Evolutionary conservation across 768 basidiomycete species (phyloP), one percentile per base, ranked within the genome.

Genomic region (Leccinum sublutescens): DNA sequence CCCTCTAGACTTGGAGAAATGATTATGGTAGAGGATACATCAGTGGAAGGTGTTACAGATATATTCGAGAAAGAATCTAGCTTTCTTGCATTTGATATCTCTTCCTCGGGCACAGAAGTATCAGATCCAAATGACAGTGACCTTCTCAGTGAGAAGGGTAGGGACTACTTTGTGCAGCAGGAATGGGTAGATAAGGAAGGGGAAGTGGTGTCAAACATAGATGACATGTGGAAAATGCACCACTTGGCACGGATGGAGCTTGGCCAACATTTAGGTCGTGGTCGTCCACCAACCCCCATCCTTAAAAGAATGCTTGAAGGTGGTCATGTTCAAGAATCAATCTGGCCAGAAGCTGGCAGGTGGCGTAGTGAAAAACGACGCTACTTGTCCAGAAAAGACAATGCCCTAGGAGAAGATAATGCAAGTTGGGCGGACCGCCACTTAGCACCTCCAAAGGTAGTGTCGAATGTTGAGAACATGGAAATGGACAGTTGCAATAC

Each of bases 261-360:
- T 1, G 43, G 56, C 1, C 38, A 45, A 17, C 0, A 52, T n/a
- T 15, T 52, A 4, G 4, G 4, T n/a, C 15, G 14, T 17, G 50
- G 56, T 5, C 21, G 17, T 14, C 56, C 56, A 0, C 50, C 56
- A 1, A 45, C 21, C 6, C 50, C 40, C 1, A 4, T 57, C 2
- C 40, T 57, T 31, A 52, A 57, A 57, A 51, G 29, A 52, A 52
- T 57, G 56, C 15, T 57, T 1, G 2, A 25, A n/a, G 11, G 1
- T 0, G 4, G 5, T 27, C 27, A 27, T 27, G 8, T 31, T 12
- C 14, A 27, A 34, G 21, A 1, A 7, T 10, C 1, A 1, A 3
- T 21, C 1, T 31, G 29, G 29, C 29, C 54, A 31, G 54, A 54
- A 25, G 43, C 40, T 29, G 14, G 43, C 15, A 12, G 19, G 7